Base-by-base conservation (phyloP, 148 eudicot genomes). In the Fagopyrum homotropicum region DNA sequence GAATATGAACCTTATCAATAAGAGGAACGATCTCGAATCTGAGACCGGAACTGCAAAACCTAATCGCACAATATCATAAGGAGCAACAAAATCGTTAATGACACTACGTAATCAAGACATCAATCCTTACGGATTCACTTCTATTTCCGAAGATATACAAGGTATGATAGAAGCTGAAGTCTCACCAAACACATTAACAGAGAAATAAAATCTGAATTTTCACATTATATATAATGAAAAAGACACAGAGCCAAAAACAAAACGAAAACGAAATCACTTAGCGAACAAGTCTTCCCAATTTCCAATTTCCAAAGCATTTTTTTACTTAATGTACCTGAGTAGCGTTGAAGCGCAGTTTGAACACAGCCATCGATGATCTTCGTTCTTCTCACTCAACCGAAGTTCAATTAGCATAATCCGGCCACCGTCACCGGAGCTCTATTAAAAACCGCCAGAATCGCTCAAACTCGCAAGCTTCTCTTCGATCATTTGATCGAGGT, bases 311-410 rank as follows among this genome's bases (percentile, higher is more conserved):
- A 46, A 66, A 66, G 71, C 71, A 66, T 66, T 66, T 66, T 66
- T 35, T 1, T 9, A 1, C 46, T 66, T 15, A 45, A 46, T 77
- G 51, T 68, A 96, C 99, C 98, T 92, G 92, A 83, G 99, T 87
- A 75, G 89, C 96, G 81, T 89, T 95, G 73, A 92, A 96, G 84
- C 86, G 91, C 66, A 92, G 77, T 77, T 83, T 96, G 86, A 92
- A 96, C 6, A 80, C 83, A 48, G 82, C 92, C 61, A 84, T 90
- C 92, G 69, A 84, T 90, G 85, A 88, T 78, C 83, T 80, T 30
- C 86, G 81, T 76, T 82, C 80, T 49, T 0, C 69, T 12, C 44
- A 54, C 15, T 81, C 52, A 44, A 9, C 76, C 51, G 22, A 11
- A 29, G 54, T 9, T 59, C 64, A 59, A 4, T 59, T 29, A 72